These are phyloP conservation scores for Candida andamanensis DNA, from an alignment of 805 yeast species.

Conservation along the genomic window DNA sequence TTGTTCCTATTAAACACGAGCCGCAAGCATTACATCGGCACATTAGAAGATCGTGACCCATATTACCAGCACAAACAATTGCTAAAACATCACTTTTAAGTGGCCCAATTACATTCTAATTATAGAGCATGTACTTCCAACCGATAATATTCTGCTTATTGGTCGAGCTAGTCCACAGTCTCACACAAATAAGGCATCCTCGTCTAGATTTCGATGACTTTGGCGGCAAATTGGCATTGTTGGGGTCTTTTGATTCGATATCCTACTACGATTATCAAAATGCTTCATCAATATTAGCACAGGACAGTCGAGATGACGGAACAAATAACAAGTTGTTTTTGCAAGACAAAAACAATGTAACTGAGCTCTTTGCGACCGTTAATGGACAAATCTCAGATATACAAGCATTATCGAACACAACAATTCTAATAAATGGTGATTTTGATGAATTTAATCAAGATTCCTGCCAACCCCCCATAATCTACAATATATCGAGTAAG, in stretches of 20 bases:
- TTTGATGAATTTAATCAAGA: constrained; percentile 28
- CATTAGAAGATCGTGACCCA: too few species aligned
- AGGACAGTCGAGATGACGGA: background rate
- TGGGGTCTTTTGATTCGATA: constrained; percentile 26
- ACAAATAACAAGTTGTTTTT: constrained; percentile 16
- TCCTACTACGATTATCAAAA: constrained; percentile 24
- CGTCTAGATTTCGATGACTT: constrained; percentile 18
- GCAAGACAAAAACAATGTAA: constrained; percentile 16
- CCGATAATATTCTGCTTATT: too few species aligned
- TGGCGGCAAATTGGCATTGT: constrained; percentile 27
- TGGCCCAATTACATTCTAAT: too few species aligned
- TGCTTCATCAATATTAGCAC: constrained; percentile 18
- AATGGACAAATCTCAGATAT: constrained; percentile 27
- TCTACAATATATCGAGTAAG: constrained; percentile 26
- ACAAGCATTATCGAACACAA: constrained; percentile 19
- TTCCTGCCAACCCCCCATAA: constrained; percentile 26
- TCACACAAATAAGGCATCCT: constrained; percentile 16
- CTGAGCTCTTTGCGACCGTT: constrained; percentile 20
- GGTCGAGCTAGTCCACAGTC: too few species aligned
- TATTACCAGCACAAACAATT: too few species aligned
- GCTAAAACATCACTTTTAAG: too few species aligned
- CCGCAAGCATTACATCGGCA: too few species aligned
- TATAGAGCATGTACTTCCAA: too few species aligned
- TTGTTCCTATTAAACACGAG: too few species aligned
- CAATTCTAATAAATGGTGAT: constrained; percentile 32